Evolutionary conservation across 1,139 yeast genomes (phyloP), one percentile per base, ranked within the genome.

Genomic region (Eremothecium gossypii): DNA sequence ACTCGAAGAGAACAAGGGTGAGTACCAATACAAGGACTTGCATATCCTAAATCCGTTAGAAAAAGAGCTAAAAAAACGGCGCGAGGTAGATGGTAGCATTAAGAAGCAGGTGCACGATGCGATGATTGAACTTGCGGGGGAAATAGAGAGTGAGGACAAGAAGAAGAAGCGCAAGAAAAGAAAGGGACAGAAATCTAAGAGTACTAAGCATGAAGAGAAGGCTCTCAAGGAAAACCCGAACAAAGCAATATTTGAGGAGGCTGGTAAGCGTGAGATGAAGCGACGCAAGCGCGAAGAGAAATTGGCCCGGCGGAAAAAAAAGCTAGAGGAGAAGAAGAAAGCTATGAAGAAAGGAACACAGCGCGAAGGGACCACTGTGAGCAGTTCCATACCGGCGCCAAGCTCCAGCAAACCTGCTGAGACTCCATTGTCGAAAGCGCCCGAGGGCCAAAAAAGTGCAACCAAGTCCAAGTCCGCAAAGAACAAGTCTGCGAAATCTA

Each of bases 191-290:
- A 41, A 45, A 34, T 37, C 38, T 40, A 50, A 45, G 38, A 41
- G 30, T 9, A 45, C 45, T 33, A 46, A 47, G 13, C 42, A 44
- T 30, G 47, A 48, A 31, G 47, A 49, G 27, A 43, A 41, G 27
- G 30, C 11, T 11, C 10, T 10, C 32, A 31, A 29, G 20, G 7
- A 10, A 17, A 37, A 36, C 50, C 50, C 33, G 49, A 53, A 57
- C 33, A 45, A 56, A n/a, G 61, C 57, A 1, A 57, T 58, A 4
- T 42, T 57, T n/a, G 63, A 58, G 37, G 60, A 54, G n/a, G 61
- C 61, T 7, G 61, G 61, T 8, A 55, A 51, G 40, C 52, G 51
- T 42, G 60, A 56, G 30, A 33, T 58, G 30, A 54, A 52, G 39
- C 50, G 54, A 43, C 46, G 59, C 36, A 53, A 50, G 34, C 52